These are phyloP conservation scores for Boletus subcaerulescens DNA, from an alignment of 768 basidiomycete genomes.

Conservation along the genomic window DNA sequence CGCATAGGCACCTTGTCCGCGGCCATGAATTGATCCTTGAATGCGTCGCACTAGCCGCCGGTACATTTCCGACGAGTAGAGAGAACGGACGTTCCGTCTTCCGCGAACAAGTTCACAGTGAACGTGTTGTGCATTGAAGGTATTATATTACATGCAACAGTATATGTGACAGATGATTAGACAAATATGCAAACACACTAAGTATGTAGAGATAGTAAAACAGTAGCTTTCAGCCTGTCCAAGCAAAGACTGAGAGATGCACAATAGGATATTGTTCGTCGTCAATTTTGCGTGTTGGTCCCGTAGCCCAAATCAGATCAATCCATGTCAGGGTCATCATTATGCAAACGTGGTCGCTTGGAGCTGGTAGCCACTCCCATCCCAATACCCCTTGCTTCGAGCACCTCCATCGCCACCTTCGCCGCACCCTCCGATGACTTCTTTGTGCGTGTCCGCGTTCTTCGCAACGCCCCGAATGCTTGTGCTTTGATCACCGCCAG, in stretches of 20 bases:
- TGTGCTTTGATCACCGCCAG: conserved; percentile 90
- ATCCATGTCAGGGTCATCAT: conserved; percentile 49
- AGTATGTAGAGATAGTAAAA: conserved; percentile 31
- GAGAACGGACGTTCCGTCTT: conserved; percentile 1
- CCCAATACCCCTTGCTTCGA: conserved; percentile 74
- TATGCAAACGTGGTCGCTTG: conserved; percentile 46
- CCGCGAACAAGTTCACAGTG: conserved; percentile 7
- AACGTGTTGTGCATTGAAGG: conserved; percentile 27
- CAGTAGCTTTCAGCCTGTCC: conserved; percentile 27
- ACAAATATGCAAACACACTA: conserved; percentile 29
- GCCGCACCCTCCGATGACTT: conserved; percentile 69
- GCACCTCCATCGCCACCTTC: conserved; percentile 74
- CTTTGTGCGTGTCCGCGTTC: conserved; percentile 73
- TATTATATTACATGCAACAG: conserved; percentile 40
- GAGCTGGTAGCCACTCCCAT: conserved; percentile 41
- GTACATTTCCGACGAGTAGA: conserved; percentile 12
- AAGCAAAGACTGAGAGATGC: conserved; percentile 23
- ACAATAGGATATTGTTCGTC: conserved; percentile 29
- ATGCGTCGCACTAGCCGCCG: conserved; percentile 1
- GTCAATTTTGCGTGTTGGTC: conserved; percentile 14
- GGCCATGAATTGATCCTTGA: conserved; percentile 14
- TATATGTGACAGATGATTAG: conserved; percentile 34
- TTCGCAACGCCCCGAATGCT: conserved; percentile 79
- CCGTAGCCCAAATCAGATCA: conserved; percentile 15
- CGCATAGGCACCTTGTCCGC: conserved; percentile 24